Percentiles rank a stretch among this genome's conserved stretches.
phyloP scores from a whole-genome alignment of 2,329 filamentous ascomycete species.

The Pseudocercospora crystallina region DNA sequence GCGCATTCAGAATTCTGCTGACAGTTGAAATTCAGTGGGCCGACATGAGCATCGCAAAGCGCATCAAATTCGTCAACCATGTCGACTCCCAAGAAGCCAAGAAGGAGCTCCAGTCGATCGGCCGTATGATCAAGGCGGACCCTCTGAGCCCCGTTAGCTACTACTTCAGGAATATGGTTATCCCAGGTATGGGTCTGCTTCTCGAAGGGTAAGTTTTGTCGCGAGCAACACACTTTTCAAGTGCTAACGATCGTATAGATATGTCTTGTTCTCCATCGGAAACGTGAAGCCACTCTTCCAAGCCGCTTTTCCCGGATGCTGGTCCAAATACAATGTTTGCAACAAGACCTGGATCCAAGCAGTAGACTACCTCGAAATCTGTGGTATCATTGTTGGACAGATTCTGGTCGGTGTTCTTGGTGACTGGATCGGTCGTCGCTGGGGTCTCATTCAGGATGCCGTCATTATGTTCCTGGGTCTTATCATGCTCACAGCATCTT shows the following conservation, averaged over 20 bases:
- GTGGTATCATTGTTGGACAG: conserved; percentile 93
- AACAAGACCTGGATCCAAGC: conserved; percentile 76
- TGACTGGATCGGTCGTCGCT: conserved; percentile 84
- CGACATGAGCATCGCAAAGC: conserved; percentile 70
- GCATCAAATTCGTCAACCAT: conserved; percentile 71
- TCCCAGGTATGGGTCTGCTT: conserved; percentile 87
- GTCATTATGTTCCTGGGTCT: conserved; percentile 91
- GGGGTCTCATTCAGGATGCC: conserved; percentile 94
- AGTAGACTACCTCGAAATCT: conserved; percentile 88
- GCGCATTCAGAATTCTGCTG: too few species aligned
- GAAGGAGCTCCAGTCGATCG: conserved; percentile 66
- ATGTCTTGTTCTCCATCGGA: conserved; percentile 95
- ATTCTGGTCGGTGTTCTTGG: conserved; percentile 78
- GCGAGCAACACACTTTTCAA: neutral
- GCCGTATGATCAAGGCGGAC: conserved; percentile 80
- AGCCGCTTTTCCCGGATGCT: conserved; percentile 74
- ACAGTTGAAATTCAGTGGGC: conserved; percentile 60
- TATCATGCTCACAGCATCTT: conserved; percentile 85
- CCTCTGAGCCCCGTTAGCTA: conserved; percentile 79
- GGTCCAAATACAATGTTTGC: conserved; percentile 64
- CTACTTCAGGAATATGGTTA: conserved; percentile 87
- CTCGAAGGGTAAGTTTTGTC: conserved; percentile 66
- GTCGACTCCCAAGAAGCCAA: conserved; percentile 70
- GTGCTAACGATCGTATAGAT: conserved; percentile 50
- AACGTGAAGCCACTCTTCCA: conserved; percentile 83